Percentiles rank a stretch among this genome's conserved stretches.
phyloP scores from a whole-genome alignment of 345 rosid species.

The Syzygium jambos region DNA sequence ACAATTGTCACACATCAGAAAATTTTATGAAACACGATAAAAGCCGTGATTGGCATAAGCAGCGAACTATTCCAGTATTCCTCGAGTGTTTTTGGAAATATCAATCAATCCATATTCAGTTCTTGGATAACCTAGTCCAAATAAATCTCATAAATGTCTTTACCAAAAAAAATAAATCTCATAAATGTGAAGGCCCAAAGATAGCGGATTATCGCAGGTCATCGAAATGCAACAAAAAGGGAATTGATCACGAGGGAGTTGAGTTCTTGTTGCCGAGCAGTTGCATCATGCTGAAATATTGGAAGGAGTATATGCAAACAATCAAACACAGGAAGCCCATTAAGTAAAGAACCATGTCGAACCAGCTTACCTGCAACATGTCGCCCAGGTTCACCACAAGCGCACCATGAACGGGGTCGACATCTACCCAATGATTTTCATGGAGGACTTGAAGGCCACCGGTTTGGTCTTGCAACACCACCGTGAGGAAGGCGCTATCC shows the following conservation, averaged over 20 bases:
- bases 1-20: neutral
- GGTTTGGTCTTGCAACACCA: conserved; percentile 1
- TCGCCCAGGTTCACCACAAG: conserved; percentile 15
- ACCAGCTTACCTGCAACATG: conserved; percentile 5
- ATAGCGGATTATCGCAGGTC: neutral
- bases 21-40: neutral
- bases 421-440: conserved; percentile 10
- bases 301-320: neutral
- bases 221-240: neutral
- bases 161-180: neutral
- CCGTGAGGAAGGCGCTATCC: conserved; percentile 7
- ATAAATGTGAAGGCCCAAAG: neutral
- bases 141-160: neutral
- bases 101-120: neutral
- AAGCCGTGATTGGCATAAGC: neutral
- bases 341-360: neutral
- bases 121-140: neutral
- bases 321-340: neutral
- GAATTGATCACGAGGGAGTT: neutral
- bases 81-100: neutral
- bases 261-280: neutral
- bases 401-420: conserved; percentile 2
- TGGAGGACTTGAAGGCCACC: conserved; percentile 19
- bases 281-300: neutral
- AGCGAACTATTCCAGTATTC: neutral